phyloP scores from a whole-genome alignment of 2,329 filamentous ascomycete genomes.

The Huntiella bhutanensis region DNA sequence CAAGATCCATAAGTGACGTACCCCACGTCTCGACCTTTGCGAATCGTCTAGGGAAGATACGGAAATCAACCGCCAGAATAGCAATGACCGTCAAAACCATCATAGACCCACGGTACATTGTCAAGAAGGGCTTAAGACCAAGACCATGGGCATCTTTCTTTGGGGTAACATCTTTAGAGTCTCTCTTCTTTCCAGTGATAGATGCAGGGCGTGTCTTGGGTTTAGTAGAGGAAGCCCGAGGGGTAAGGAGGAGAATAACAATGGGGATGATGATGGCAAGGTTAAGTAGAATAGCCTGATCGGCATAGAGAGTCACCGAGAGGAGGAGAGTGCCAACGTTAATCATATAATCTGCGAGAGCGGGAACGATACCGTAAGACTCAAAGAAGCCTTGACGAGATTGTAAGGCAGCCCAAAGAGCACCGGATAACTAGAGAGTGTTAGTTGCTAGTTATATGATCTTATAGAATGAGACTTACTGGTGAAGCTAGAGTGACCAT shows the following conservation, averaged over 20 bases:
- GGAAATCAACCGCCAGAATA: conserved; percentile 94
- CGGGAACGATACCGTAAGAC: conserved; percentile 47
- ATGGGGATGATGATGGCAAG: conserved; percentile 57
- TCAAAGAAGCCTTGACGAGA: conserved; percentile 68
- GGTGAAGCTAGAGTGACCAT: conserved; percentile 68
- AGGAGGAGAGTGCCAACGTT: conserved; percentile 70
- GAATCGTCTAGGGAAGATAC: conserved; percentile 78
- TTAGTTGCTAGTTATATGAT: background rate
- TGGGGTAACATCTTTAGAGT: conserved; percentile 3
- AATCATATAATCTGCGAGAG: conserved; percentile 67
- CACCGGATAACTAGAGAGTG: conserved; percentile 48
- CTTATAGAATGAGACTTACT: conserved; percentile 31
- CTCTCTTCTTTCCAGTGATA: conserved; percentile 26
- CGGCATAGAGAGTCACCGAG: conserved; percentile 69
- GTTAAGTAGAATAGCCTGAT: conserved; percentile 41
- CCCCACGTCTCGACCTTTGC: conserved; percentile 99
- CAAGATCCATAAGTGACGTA: conserved; percentile 95
- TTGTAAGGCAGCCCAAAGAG: conserved; percentile 82
- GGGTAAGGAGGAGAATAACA: conserved; percentile 36
- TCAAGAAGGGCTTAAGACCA: conserved; percentile 79
- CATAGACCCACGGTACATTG: conserved; percentile 79
- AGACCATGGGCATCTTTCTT: conserved; percentile 24
- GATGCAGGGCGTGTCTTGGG: conserved; percentile 7
- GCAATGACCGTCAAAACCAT: conserved; percentile 75
- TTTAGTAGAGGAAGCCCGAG: conserved; percentile 18